These are phyloP conservation scores for Paecilomyces dactylethromorphus DNA, from an alignment of 2,329 filamentous ascomycete genomes.

Conservation along the genomic window DNA sequence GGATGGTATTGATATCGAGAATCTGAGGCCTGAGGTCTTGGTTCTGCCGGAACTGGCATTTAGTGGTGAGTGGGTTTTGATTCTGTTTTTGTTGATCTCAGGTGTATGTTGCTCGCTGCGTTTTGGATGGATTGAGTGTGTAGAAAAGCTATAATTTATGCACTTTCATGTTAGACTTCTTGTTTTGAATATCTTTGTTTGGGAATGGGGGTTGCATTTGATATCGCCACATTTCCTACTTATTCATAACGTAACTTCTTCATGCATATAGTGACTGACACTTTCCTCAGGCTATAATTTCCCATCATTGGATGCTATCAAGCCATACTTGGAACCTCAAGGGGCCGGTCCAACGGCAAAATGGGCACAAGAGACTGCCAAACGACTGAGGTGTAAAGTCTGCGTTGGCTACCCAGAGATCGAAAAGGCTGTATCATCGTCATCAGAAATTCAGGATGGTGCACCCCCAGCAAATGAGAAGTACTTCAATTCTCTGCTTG, in stretches of 20 bases:
- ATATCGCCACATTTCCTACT: background rate
- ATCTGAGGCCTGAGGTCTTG: constrained; percentile 46
- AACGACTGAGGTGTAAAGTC: constrained; percentile 51
- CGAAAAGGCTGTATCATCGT: constrained; percentile 6
- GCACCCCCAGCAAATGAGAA: constrained; percentile 15
- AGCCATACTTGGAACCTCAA: constrained; percentile 54
- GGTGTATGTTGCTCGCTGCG: background rate
- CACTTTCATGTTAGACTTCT: no score
- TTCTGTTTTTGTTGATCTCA: background rate
- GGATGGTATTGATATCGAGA: constrained; percentile 13
- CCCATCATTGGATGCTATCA: constrained; percentile 50
- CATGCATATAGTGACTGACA: background rate
- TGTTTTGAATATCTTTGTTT: background rate
- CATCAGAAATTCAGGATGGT: background rate
- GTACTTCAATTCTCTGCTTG: constrained; percentile 55
- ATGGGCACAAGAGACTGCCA: constrained; percentile 54
- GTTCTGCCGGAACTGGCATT: constrained; percentile 59
- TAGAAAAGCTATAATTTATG: no score
- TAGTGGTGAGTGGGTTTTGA: constrained; percentile 38
- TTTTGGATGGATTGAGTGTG: no score
- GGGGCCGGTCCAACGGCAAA: constrained; percentile 47
- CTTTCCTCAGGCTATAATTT: constrained; percentile 54
- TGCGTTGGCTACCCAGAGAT: constrained; percentile 59
- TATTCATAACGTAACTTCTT: background rate
- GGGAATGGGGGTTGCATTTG: no score